Evolutionary conservation across 1,139 yeast genomes (phyloP), one percentile per base, ranked within the genome.

Genomic region (Zygoascus hellenicus): DNA sequence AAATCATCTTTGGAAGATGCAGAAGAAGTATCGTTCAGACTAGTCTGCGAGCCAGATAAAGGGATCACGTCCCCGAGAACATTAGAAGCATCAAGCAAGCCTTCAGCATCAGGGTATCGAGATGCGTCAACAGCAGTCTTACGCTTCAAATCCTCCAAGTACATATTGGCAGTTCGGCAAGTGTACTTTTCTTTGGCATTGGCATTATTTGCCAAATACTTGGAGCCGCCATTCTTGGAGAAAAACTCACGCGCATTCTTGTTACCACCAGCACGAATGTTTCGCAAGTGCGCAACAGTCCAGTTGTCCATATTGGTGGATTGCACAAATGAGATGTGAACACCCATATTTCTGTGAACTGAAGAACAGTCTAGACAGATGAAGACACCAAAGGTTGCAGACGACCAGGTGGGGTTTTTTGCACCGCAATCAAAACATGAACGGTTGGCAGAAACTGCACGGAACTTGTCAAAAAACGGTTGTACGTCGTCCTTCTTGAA

Each of bases 391-490:
- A 88, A 89, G 52, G 95, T 95, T 43, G 95, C 96, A 26, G 96
- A 87, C 2, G 97, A 94, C 98, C 98, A 92, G 47, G 95, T 95
- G 28, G 98, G 97, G 66, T 90, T 90, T 57, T 88, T 92, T 34
- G 95, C 90, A 30, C 76, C 78, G 68, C 98, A 92, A 66, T 92
- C 98, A 67, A 90, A 89, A 67, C 98, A 92, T 47, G 54, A 45
- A 46, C 83, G 83, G 69, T 87, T 88, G 42, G 89, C 85, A 5
- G 86, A 78, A 52, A 80, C 77, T 56, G 78, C 76, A 57, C 75
- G 78, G 51, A 83, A 70, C 59, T 77, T 71, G 46, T 71, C 70
- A 61, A 84, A 83, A 49, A 84, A 73, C 36, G 72, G 69, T 41
- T 73, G 72, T 43, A 79, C 81, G 63, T 83, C 89, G 50, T 79